Conservation (phyloP, 2,329 filamentous ascomycete species). For the Thelonectria blattea region DNA sequence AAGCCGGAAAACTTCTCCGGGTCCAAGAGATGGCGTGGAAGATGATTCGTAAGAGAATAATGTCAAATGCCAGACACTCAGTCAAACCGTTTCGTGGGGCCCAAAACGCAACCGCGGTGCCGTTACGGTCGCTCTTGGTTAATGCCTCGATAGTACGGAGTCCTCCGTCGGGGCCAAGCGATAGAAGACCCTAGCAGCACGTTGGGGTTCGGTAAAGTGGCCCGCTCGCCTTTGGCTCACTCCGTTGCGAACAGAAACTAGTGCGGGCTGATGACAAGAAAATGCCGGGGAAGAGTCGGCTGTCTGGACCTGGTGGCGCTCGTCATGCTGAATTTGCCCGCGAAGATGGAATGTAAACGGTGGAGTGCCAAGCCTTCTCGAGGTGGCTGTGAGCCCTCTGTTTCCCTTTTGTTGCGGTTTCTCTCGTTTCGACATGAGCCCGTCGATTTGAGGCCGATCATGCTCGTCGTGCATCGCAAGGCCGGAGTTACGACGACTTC, state of each 20-base stretch:
- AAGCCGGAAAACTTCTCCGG: neutral
- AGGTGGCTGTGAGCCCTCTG: neutral
- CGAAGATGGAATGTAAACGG: neutral
- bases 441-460: neutral
- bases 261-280: neutral
- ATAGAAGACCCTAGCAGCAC: neutral
- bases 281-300: neutral
- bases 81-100: conserved; percentile 3
- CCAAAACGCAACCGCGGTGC: neutral
- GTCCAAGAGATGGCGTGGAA: neutral
- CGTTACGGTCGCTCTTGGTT: neutral
- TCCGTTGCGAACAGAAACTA: neutral
- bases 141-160: neutral
- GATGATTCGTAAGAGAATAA: conserved; percentile 1
- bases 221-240: neutral
- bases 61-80: neutral
- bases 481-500: neutral
- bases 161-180: too few species aligned
- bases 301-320: neutral
- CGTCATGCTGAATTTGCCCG: neutral
- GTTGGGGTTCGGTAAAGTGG: neutral
- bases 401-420: neutral
- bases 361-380: conserved; percentile 1
- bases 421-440: neutral
- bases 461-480: neutral